Evolutionary conservation across 2,329 filamentous ascomycete species (phyloP).

Genomic region (Calonectria fujianensis): DNA sequence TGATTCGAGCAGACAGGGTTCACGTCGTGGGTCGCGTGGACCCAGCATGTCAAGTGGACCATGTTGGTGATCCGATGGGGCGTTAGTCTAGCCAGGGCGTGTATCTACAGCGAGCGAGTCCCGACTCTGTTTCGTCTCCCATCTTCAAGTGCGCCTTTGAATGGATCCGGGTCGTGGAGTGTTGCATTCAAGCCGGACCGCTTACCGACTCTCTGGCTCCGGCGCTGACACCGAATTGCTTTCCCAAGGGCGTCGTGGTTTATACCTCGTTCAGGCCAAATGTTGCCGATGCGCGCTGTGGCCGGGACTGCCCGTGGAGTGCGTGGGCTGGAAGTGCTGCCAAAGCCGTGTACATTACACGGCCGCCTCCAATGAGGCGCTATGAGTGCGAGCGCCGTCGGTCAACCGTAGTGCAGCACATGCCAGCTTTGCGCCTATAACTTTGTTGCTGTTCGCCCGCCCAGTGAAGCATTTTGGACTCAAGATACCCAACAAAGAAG

Average conservation of each 20-base stretch:
- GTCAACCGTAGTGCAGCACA: constrained; percentile 2
- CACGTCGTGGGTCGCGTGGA: constrained; percentile 1
- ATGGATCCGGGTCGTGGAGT: neutral
- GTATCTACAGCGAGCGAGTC: too few relatives aligned
- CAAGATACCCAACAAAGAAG: neutral
- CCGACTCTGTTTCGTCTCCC: neutral
- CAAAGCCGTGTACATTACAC: constrained; percentile 1
- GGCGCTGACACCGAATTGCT: neutral
- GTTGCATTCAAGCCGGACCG: constrained; percentile 1
- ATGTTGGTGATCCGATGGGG: neutral
- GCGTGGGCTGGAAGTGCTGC: neutral
- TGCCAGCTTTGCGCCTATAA: constrained; percentile 18
- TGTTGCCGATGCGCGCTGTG: neutral
- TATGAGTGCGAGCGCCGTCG: neutral
- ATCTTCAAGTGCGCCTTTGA: neutral
- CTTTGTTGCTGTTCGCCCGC: neutral
- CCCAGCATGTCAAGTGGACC: neutral
- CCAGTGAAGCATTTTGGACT: neutral
- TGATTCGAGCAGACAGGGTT: constrained; percentile 8
- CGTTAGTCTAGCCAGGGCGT: neutral
- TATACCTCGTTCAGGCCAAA: constrained; percentile 2
- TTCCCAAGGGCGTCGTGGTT: neutral
- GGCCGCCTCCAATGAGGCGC: neutral
- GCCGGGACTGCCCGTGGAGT: neutral
- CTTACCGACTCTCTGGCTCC: constrained; percentile 15